Evolutionary conservation across 176 grass and related monocot species (phyloP).

Genomic region (Poa pratensis): DNA sequence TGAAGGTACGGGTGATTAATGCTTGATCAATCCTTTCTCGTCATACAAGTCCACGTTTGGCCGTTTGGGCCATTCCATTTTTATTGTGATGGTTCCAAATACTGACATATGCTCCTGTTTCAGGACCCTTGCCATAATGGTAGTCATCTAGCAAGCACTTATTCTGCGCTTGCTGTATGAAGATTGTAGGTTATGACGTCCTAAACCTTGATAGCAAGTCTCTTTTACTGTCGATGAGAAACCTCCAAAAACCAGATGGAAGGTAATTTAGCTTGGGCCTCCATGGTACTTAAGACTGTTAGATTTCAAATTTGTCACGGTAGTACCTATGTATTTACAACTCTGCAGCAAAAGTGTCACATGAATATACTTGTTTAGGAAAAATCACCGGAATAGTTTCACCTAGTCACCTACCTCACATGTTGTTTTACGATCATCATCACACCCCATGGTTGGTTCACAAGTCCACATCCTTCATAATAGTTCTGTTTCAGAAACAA

Average conservation of each 20-base stretch:
- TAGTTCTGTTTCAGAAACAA: background rate
- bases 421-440: background rate
- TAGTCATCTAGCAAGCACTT: slow-evolving; percentile 93
- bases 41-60: background rate
- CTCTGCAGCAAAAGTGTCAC: too few relatives aligned
- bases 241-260: slow-evolving; percentile 84
- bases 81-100: slow-evolving; percentile 25
- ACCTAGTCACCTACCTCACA: background rate
- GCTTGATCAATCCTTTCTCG: background rate
- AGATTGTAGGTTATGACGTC: slow-evolving; percentile 76
- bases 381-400: background rate
- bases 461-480: slow-evolving; percentile 4
- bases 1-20: slow-evolving; percentile 37
- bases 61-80: slow-evolving; percentile 2
- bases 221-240: slow-evolving; percentile 78
- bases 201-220: slow-evolving; percentile 56
- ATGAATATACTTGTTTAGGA: background rate
- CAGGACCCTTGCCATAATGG: slow-evolving; percentile 65
- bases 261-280: slow-evolving; percentile 55
- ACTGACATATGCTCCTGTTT: slow-evolving; percentile 15
- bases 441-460: background rate
- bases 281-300: background rate
- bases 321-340: background rate
- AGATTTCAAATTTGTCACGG: background rate
- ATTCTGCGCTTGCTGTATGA: slow-evolving; percentile 82